Evolutionary conservation across 768 basidiomycete species (phyloP), one percentile per base, ranked within the genome.

Genomic region (Calvatia gigantea): DNA sequence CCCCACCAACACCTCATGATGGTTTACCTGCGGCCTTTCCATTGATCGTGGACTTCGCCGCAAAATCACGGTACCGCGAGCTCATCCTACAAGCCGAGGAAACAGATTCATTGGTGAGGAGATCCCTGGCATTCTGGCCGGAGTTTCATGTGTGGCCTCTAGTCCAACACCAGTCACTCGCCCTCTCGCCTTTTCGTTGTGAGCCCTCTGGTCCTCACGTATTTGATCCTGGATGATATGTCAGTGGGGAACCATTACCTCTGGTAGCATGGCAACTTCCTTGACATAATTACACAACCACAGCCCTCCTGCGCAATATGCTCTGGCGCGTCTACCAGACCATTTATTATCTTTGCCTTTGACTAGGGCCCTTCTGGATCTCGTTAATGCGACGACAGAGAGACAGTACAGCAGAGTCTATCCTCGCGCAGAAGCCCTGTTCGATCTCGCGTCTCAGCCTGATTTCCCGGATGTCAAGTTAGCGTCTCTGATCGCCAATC

Each of bases 141-240:
- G 50, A 53, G 25, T 31, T 37, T 39, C 44, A 33, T 48, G 27
- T 28, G 53, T 44, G 21, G 45, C 31, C 39, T 54, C 15, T 43
- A 52, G 39, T 49, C 64, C 77, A 76, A 67, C 66, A 23, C 64
- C 68, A 35, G 71, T 66, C 58, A 75, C 21, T 71, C 73, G 42
- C 65, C 66, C 35, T 74, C 72, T 31, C 76, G 81, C 41, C 62
- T 89, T 17, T 69, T 87, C 32, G 63, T 86, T 31, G 74, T 78
- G 9, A 75, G 77, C 3, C 86, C 87, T 12, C 69, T 89, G 29
- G 80, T 87, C 19, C 75, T 91, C 11, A 76, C 80, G 4, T 85
- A 88, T 69, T 72, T 89, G 39, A 84, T 85, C 39, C 54, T 77
- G 37, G 82, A 89, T 61, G 76, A 87, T 56, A 63, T 84, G 88